phyloP scores from a whole-genome alignment of 352 stramenopile species.

The Poterioochromonas sp. region DNA sequence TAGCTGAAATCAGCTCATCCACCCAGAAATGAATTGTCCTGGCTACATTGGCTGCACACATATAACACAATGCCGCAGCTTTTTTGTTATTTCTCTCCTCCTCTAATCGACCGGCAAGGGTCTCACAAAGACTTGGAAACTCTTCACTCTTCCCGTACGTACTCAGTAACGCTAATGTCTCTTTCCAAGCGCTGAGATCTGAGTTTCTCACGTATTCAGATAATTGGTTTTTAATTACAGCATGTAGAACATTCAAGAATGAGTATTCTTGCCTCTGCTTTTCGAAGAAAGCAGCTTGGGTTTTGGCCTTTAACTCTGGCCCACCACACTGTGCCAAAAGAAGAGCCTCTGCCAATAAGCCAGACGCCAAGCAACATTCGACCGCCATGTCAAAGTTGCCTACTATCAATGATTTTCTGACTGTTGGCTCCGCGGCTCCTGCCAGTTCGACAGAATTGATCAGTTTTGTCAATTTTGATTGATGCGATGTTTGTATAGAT shows the following conservation, averaged over 20 bases:
- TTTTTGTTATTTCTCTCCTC: slow-evolving; percentile 63
- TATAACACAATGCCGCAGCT: slow-evolving; percentile 88
- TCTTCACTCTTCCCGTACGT: slow-evolving; percentile 94
- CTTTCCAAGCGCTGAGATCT: slow-evolving; percentile 76
- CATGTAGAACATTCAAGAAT: slow-evolving; percentile 87
- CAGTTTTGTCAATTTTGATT: slow-evolving; percentile 4
- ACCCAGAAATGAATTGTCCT: slow-evolving; percentile 72
- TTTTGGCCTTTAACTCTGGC: slow-evolving; percentile 86
- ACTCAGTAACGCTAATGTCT: slow-evolving; percentile 91
- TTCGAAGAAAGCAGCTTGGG: slow-evolving; percentile 85
- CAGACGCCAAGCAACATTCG: slow-evolving; percentile 87
- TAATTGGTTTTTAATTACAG: slow-evolving; percentile 89
- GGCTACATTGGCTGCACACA: slow-evolving; percentile 76
- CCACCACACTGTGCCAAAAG: slow-evolving; percentile 77
- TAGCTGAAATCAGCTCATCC: slow-evolving; percentile 58
- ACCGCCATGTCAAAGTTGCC: slow-evolving; percentile 96
- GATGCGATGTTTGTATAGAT: slow-evolving; percentile 36
- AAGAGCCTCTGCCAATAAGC: slow-evolving; percentile 89
- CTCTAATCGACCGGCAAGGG: slow-evolving; percentile 80
- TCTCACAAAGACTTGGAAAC: slow-evolving; percentile 86
- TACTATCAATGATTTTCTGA: slow-evolving; percentile 74
- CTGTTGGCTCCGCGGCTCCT: slow-evolving; percentile 3
- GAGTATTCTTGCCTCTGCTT: slow-evolving; percentile 63
- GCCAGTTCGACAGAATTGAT: neutral
- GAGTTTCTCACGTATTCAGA: slow-evolving; percentile 64